phyloP scores from a whole-genome alignment of 1,284 basidiomycete species.

The Apiotrichum sp. region DNA sequence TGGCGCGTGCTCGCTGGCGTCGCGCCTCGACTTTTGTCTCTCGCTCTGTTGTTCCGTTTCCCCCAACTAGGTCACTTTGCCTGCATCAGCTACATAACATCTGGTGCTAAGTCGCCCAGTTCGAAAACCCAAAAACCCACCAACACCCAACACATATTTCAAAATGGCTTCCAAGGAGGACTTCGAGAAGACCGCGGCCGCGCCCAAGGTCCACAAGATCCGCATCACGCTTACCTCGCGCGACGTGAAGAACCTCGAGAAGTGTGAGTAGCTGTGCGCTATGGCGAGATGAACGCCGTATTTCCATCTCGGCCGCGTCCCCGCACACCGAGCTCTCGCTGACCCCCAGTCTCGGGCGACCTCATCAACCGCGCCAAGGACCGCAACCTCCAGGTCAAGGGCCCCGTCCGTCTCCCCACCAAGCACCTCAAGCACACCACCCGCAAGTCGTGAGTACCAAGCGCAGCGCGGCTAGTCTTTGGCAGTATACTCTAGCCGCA shows the following conservation, averaged over 20 bases:
- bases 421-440: slow-evolving; percentile 98
- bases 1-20: neutral
- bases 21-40: neutral
- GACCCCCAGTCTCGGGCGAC: slow-evolving; percentile 74
- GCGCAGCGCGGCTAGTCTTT: neutral
- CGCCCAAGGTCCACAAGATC: slow-evolving; percentile 97
- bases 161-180: slow-evolving; percentile 98
- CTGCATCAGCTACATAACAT: slow-evolving; percentile 12
- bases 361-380: slow-evolving; percentile 99
- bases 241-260: slow-evolving; percentile 98
- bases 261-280: slow-evolving; percentile 59
- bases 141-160: slow-evolving; percentile 13
- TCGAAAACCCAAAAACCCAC: slow-evolving; percentile 1
- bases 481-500: neutral
- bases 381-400: slow-evolving; percentile 99
- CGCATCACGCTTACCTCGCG: slow-evolving; percentile 97
- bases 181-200: slow-evolving; percentile 84
- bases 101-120: slow-evolving; percentile 21
- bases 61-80: slow-evolving; percentile 23
- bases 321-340: neutral
- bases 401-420: slow-evolving; percentile 97
- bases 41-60: slow-evolving; percentile 2
- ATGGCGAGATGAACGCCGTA: no score
- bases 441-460: slow-evolving; percentile 77
- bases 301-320: no score